Evolutionary conservation across 371 early-diverging fungal genomes (phyloP), one percentile per base, ranked within the genome.

Genomic region (Mortierella sp.): DNA sequence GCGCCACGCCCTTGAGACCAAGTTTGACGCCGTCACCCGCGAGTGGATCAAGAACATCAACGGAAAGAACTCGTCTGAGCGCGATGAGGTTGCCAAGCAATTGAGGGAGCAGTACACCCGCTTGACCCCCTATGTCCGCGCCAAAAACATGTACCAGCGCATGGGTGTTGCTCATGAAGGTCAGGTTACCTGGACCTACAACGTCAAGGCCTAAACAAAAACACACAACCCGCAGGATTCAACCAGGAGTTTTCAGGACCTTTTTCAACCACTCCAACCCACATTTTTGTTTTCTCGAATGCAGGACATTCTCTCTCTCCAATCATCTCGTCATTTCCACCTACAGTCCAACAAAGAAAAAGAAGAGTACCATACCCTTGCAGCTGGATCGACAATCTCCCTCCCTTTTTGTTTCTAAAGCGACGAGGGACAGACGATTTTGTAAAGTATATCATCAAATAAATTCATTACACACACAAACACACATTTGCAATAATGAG

Each of bases 91-190:
- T 40, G 86, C 86, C 37, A 59, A 74, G 69, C 64, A 76, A 24
- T 54, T 85, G 71, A 75, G 79, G 69, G 86, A 81, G 28, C 86
- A 85, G 72, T 85, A 85, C 77, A 59, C 86, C 57, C 86, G 86
- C 74, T 40, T 85, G 79, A 85, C 86, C 0, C 86, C 86, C 79
- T 85, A 85, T 76, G 82, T 85, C 79, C 81, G 86, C 34, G 81
- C 86, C 73, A 81, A 76, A 77, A 85, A 85, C 82, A 44, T 85
- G 82, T 85, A 85, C 79, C 86, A 85, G 81, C 86, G 86, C 75
- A 77, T 76, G 82, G 86, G 86, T 71, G 86, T 85, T 76, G 74
- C 86, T 44, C 70, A 76, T 48, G 76, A 85, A 3, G 86, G 86
- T 44, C 74, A 81, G 70, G 86, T 85, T 34, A 76, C 73, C 74